These are phyloP conservation scores for Verticillium longisporum DNA, from an alignment of 2,329 filamentous ascomycete genomes.

Conservation along the genomic window DNA sequence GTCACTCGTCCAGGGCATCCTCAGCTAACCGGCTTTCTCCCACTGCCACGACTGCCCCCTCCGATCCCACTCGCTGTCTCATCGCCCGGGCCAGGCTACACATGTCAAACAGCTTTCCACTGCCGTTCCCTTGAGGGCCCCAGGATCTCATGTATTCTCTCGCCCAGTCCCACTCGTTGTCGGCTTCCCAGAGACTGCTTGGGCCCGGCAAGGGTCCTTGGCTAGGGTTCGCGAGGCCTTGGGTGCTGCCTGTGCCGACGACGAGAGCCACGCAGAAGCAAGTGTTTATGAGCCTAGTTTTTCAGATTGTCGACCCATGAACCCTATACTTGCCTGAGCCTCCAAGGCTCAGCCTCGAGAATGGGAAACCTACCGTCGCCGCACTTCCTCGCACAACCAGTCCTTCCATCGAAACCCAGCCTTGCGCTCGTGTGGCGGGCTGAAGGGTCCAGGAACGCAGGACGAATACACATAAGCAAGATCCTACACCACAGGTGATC, in stretches of 20 bases:
- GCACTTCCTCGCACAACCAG: background rate
- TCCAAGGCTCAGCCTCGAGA: background rate
- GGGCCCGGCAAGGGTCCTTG: background rate
- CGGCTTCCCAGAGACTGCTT: background rate
- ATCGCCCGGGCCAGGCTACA: background rate
- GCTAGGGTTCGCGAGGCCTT: background rate
- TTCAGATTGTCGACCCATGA: background rate
- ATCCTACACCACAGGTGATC: background rate
- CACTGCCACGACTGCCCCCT: background rate
- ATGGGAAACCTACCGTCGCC: background rate
- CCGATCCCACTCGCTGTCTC: background rate
- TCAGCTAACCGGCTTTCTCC: background rate
- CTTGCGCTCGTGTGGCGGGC: background rate
- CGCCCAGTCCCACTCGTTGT: background rate
- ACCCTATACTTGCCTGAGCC: background rate
- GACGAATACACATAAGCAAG: background rate
- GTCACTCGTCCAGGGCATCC: background rate
- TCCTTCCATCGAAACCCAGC: background rate
- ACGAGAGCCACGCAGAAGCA: background rate
- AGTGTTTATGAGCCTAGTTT: background rate
- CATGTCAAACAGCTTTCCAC: background rate
- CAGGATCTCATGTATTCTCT: background rate
- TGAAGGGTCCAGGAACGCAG: background rate
- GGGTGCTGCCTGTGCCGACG: background rate
- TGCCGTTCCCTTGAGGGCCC: background rate